Base-by-base conservation (phyloP, 345 rosid genomes). In the Ricinus communis region DNA sequence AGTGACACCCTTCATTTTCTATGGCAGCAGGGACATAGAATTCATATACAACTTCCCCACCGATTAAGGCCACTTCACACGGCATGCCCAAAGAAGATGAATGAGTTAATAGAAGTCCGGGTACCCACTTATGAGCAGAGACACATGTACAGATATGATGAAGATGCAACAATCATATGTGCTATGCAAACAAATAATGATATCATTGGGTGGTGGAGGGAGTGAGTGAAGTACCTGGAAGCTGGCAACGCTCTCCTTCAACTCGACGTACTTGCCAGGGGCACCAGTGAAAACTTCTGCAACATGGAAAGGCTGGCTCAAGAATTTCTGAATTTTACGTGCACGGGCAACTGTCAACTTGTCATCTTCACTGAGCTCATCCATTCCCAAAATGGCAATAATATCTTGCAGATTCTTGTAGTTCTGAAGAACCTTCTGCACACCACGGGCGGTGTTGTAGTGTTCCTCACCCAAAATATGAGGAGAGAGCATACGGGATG, bases 281-380 rank as follows among this genome's bases (percentile, higher is more conserved):
- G 98, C 97, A 82, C 99, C 99, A 0, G 98, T 96, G 88, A 95
- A 96, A 45, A 96, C 97, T 76, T 96, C 99, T 25, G 99, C 98
- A 19, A 96, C 97, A 46, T 96, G 98, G 98, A 93, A 96, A 25
- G 99, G 98, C 85, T 93, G 97, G 76, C 98, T 96, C 89, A 93
- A 86, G 87, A 96, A 96, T 74, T 88, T 89, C 74, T 89, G 96
- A 74, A 93, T 96, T 81, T 93, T 96, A 69, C 98, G 98, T 52
- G 99, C 99, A 71, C 96, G 97, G 5, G 99, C 94, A 66, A 96
- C 99, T 5, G 97, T 93, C 83, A 96, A 66, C 58, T 96, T 96
- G 73, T 96, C 99, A 79, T 96, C 99, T 86, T 96, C 99, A 84
- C 99, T 96, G 10, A 96, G 98, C 87, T 96, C 99, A 80, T 95